These are phyloP conservation scores for Chaetomiaceae sp. DNA, from an alignment of 2,329 filamentous ascomycete species.

Conservation along the genomic window DNA sequence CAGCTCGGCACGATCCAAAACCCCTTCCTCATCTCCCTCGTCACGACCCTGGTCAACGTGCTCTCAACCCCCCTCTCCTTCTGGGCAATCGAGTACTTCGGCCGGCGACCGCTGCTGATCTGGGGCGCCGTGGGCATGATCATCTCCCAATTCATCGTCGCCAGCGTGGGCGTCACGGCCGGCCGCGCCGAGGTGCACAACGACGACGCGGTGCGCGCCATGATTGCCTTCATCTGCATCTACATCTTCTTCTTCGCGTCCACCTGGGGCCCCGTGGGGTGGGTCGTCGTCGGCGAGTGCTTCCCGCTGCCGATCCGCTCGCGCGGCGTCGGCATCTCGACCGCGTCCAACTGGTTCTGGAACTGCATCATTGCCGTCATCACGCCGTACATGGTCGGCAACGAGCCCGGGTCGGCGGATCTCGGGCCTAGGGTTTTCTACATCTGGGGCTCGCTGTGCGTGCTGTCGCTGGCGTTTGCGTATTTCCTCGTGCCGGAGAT, in stretches of 20 bases:
- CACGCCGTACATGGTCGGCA: constrained; percentile 70
- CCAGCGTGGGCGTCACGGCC: constrained; percentile 47
- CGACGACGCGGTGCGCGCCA: constrained; percentile 39
- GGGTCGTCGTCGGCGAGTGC: constrained; percentile 70
- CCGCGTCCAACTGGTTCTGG: constrained; percentile 56
- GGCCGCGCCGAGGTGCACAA: constrained; percentile 36
- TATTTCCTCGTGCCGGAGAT: constrained; percentile 32
- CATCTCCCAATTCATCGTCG: constrained; percentile 65
- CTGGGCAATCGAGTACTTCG: constrained; percentile 65
- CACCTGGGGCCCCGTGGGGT: constrained; percentile 65
- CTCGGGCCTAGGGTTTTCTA: constrained; percentile 36
- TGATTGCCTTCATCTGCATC: constrained; percentile 73
- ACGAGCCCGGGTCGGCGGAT: constrained; percentile 42
- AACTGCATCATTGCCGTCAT: constrained; percentile 76
- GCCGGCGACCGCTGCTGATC: constrained; percentile 65
- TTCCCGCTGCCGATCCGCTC: constrained; percentile 72
- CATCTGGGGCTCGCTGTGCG: constrained; percentile 29
- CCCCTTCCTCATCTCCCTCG: constrained; percentile 66
- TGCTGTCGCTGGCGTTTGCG: constrained; percentile 26
- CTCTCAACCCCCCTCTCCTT: constrained; percentile 68
- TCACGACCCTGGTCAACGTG: constrained; percentile 75
- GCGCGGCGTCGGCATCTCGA: constrained; percentile 61
- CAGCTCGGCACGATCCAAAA: constrained; percentile 60
- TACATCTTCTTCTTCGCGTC: constrained; percentile 77
- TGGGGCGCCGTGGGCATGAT: constrained; percentile 68